A percentile compares a stretch with the other conserved stretches of the same genome.
Conservation (phyloP, 306 rosid species). For the Hippophae gyantsensis region DNA sequence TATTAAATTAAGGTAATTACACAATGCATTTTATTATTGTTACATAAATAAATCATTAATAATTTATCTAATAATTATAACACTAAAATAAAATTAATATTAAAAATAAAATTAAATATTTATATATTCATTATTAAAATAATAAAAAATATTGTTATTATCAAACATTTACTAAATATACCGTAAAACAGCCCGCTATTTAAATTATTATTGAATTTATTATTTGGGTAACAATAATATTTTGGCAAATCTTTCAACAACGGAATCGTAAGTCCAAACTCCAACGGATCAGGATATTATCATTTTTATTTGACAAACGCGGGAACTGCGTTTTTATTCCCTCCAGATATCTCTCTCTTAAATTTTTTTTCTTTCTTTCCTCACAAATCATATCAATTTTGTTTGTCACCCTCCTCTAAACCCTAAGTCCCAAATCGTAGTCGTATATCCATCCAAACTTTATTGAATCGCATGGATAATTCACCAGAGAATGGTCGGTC, state of each 20-base stretch:
- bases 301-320: conserved; percentile 9
- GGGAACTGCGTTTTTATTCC: conserved; percentile 30
- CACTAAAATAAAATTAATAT: no score
- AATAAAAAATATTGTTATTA: no score
- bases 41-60: no score
- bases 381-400: neutral
- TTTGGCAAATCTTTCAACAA: no score
- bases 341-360: conserved; percentile 19
- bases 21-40: no score
- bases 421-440: neutral
- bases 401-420: conserved; percentile 10
- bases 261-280: neutral
- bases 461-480: conserved; percentile 17
- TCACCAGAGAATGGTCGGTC: conserved; percentile 9
- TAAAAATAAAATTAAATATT: no score
- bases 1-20: no score
- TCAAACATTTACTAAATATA: no score
- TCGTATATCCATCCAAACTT: neutral
- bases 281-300: neutral
- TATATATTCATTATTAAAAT: no score
- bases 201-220: no score
- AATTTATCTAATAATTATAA: no score
- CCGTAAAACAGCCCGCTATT: no score
- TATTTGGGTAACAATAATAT: neutral
- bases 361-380: neutral